These are phyloP conservation scores for Mycena crocata DNA, from an alignment of 768 basidiomycete species.

Conservation along the genomic window DNA sequence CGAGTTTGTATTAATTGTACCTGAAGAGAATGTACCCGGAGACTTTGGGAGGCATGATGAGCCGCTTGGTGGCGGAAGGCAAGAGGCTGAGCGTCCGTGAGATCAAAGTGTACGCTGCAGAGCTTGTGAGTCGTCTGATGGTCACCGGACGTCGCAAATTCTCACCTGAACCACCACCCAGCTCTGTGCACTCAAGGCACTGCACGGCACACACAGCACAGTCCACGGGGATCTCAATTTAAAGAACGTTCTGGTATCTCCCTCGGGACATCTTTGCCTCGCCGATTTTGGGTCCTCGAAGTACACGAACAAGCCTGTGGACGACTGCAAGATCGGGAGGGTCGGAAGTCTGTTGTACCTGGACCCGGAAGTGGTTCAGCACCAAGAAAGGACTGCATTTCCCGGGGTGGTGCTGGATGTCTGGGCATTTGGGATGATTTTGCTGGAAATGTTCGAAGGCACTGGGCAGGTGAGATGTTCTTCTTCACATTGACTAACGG, in stretches of 20 bases:
- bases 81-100: background rate
- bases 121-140: background rate
- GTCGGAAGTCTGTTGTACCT: background rate
- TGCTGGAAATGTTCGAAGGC: conserved; percentile 30
- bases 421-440: conserved; percentile 22
- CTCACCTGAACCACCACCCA: conserved; percentile 6
- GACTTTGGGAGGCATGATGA: background rate
- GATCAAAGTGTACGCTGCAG: conserved; percentile 13
- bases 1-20: background rate
- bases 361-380: background rate
- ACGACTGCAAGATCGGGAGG: background rate
- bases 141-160: background rate
- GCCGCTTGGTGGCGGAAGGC: background rate
- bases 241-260: conserved; percentile 32
- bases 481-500: background rate
- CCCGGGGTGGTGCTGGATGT: conserved; percentile 16
- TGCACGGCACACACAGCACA: conserved; percentile 25
- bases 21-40: conserved; percentile 8
- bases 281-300: conserved; percentile 32
- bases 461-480: conserved; percentile 3
- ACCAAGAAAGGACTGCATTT: background rate
- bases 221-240: conserved; percentile 34
- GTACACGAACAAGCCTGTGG: background rate
- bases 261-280: conserved; percentile 31
- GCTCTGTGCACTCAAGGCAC: conserved; percentile 27